Evolutionary conservation across 345 rosid species (phyloP).

Genomic region (Trapa bicornis): DNA sequence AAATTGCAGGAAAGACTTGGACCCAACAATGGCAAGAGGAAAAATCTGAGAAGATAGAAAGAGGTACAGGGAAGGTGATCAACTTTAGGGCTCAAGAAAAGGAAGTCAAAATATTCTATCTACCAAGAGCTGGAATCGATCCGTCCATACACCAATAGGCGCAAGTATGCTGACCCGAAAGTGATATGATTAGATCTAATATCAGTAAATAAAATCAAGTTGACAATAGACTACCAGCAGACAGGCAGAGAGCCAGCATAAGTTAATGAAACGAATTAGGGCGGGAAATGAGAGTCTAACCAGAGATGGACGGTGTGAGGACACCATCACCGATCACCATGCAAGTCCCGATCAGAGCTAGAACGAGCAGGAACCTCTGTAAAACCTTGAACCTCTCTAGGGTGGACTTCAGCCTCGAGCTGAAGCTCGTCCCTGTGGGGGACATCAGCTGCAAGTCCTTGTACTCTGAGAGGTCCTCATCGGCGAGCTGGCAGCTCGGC

Average conservation of each 20-base stretch:
- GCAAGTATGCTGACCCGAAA: neutral
- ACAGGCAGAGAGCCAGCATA: neutral
- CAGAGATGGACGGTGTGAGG: slow-evolving; percentile 8
- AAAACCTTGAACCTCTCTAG: slow-evolving; percentile 2
- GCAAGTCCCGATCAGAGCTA: slow-evolving; percentile 9
- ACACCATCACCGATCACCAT: slow-evolving; percentile 13
- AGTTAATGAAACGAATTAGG: neutral
- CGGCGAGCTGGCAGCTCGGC: slow-evolving; percentile 7
- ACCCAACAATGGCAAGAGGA: too few species aligned
- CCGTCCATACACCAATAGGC: neutral
- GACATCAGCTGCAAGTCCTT: neutral
- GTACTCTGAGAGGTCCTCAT: slow-evolving; percentile 6
- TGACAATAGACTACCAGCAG: neutral
- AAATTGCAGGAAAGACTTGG: neutral
- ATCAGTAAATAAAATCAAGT: neutral
- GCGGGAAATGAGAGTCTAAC: slow-evolving; percentile 1
- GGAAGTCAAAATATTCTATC: neutral
- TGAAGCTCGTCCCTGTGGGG: neutral
- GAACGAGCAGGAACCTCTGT: slow-evolving; percentile 8
- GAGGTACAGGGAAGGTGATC: neutral
- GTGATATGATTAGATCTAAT: neutral
- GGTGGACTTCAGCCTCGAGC: slow-evolving; percentile 2
- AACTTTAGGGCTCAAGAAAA: neutral
- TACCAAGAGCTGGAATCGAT: neutral
- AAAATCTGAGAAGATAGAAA: neutral